Conservation (phyloP, 768 basidiomycete species). For the Mrakia hoshinonis region DNA sequence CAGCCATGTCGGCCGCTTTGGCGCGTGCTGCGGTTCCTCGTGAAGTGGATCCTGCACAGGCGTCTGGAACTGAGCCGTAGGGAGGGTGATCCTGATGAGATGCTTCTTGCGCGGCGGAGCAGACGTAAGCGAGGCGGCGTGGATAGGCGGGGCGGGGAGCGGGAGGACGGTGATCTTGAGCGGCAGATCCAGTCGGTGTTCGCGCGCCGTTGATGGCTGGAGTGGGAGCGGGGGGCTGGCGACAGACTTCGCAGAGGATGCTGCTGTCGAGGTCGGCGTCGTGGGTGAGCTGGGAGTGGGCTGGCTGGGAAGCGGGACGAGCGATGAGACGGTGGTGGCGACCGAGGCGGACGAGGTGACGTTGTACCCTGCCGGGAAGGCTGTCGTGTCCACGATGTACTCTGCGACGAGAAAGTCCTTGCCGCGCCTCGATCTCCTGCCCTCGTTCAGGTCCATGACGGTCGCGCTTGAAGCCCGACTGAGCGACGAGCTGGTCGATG, state of each 20-base stretch:
- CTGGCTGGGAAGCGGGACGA: slow-evolving; percentile 6
- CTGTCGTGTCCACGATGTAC: slow-evolving; percentile 67
- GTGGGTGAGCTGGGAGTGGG: not conserved
- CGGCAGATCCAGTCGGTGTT: slow-evolving; percentile 38
- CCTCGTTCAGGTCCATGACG: slow-evolving; percentile 15
- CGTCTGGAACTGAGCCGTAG: slow-evolving; percentile 70
- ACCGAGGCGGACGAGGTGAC: slow-evolving; percentile 36
- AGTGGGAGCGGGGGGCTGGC: not conserved
- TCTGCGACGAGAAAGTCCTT: slow-evolving; percentile 66
- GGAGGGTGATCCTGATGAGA: slow-evolving; percentile 65
- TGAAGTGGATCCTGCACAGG: slow-evolving; percentile 62
- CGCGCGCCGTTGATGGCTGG: slow-evolving; percentile 28
- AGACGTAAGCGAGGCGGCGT: slow-evolving; percentile 52
- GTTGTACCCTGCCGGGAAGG: slow-evolving; percentile 68
- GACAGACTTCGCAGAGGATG: not conserved
- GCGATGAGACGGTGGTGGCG: not conserved
- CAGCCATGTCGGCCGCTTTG: slow-evolving; percentile 49
- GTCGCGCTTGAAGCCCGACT: slow-evolving; percentile 21
- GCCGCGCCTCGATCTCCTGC: slow-evolving; percentile 42
- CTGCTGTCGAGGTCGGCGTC: not conserved
- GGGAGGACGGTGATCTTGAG: slow-evolving; percentile 51
- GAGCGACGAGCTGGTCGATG: slow-evolving; percentile 13
- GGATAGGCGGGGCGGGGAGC: slow-evolving; percentile 67
- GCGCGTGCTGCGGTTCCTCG: not conserved
- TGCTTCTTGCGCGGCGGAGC: slow-evolving; percentile 53